Base-by-base conservation (phyloP, 208 protist species). In the Trypanosoma platydactyli region DNA sequence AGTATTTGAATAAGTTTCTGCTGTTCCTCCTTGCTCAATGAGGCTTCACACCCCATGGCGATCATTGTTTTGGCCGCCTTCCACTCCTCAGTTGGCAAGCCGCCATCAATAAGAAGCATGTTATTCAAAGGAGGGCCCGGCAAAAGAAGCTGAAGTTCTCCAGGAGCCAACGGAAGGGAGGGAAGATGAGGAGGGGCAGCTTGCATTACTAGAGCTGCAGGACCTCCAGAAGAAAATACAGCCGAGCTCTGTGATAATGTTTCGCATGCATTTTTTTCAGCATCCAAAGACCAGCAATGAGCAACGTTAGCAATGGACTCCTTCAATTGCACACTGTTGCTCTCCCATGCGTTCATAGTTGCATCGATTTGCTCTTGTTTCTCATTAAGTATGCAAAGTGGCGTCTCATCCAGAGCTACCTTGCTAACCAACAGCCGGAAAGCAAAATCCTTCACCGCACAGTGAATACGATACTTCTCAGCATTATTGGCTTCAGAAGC, bases 381-480 rank as follows among this genome's bases (percentile, higher is more conserved):
- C 50, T 76, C 65, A 52, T 72, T 71, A 16, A 86, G 44, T 25
- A 76, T 66, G 0, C 67, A 56, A n/a, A 71, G 44, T 35, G 79
- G 60, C 56, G 83, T 91, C 54, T 86, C 81, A 38, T 81, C 74
- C 2, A 63, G 63, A 0, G 54, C 42, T 1, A 86, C 70, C 24
- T 71, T 51, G 40, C 75, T 76, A 16, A 68, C 76, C 57, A 94
- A 71, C 16, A 85, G 40, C n/a, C 83, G 67, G 65, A 94, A 89
- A 33, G 76, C 75, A 66, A 90, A 89, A 1, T 81, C 71, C 44
- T 94, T 94, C 38, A 66, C 84, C 15, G 76, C 76, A 20, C 70
- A 85, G 57, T 88, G 87, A 29, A 91, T 69, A 30, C 84, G 81
- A 42, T 85, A 84, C 12, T 64, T 68, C n/a, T 94, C 87, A 1